phyloP scores from a whole-genome alignment of 345 rosid species.

The Salix brachista region DNA sequence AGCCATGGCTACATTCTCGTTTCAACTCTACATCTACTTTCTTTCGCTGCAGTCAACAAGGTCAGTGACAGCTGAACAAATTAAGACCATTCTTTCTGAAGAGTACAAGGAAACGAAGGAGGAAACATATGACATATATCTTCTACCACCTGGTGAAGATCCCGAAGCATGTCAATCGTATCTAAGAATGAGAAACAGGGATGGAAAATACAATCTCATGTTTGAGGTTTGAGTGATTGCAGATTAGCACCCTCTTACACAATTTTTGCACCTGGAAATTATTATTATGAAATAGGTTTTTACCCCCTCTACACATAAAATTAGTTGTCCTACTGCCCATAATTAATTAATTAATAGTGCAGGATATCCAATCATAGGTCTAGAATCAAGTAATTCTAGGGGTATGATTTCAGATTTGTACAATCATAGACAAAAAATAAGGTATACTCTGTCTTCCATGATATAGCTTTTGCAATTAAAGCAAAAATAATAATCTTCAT shows the following conservation, averaged over 20 bases:
- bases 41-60: conserved; percentile 60
- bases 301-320: neutral
- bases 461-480: neutral
- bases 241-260: neutral
- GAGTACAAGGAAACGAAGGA: conserved; percentile 59
- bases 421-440: neutral
- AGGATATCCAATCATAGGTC: neutral
- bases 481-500: no score
- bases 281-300: neutral
- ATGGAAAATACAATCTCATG: conserved; percentile 98
- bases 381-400: neutral
- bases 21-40: conserved; percentile 11
- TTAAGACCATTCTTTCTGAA: conserved; percentile 64
- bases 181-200: conserved; percentile 97
- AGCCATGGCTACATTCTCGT: conserved; percentile 6
- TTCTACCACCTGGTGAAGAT: conserved; percentile 98
- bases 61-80: conserved; percentile 63
- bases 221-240: conserved; percentile 67
- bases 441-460: neutral
- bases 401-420: neutral
- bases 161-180: conserved; percentile 99
- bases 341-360: neutral
- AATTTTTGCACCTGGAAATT: neutral
- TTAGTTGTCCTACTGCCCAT: neutral
- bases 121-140: conserved; percentile 98